Conservation (phyloP, 2,329 filamentous ascomycete species). For the Botrytis pseudocinerea region DNA sequence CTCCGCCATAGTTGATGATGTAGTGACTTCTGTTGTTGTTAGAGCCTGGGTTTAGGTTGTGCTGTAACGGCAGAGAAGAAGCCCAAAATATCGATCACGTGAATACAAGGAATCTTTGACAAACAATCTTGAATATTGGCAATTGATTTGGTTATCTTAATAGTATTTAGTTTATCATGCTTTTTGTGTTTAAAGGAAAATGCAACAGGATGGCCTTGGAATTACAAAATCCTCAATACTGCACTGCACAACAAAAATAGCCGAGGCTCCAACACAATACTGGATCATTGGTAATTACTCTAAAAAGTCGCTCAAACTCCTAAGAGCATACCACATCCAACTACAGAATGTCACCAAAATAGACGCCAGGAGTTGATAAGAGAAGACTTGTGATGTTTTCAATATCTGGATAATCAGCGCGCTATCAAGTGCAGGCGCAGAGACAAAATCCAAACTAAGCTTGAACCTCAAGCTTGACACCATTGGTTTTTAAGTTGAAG, state of each 20-base stretch:
- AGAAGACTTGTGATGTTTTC: not conserved
- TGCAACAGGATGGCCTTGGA: not conserved
- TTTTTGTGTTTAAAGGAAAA: not conserved
- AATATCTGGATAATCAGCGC: not conserved
- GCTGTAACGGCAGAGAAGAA: not conserved
- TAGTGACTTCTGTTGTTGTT: not conserved
- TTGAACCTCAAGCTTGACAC: not conserved
- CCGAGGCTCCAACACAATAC: not conserved
- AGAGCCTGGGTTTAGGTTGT: not conserved
- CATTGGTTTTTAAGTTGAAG: not conserved
- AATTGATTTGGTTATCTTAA: not conserved
- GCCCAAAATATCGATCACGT: not conserved
- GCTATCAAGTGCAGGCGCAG: not conserved
- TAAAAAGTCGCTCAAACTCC: no score
- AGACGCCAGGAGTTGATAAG: not conserved
- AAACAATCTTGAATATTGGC: not conserved
- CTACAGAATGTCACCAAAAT: not conserved
- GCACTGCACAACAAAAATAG: not conserved
- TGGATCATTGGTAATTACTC: not conserved
- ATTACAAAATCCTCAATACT: not conserved
- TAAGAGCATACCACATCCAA: not conserved
- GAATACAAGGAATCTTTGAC: not conserved
- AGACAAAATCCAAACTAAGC: not conserved
- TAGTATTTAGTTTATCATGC: not conserved
- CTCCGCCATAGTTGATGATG: slow-evolving; percentile 22